Percentiles rank a stretch among this genome's conserved stretches.
Evolutionary conservation across 1,284 basidiomycete species (phyloP).

Genomic region (Anthracocystis panici-leucophaei): DNA sequence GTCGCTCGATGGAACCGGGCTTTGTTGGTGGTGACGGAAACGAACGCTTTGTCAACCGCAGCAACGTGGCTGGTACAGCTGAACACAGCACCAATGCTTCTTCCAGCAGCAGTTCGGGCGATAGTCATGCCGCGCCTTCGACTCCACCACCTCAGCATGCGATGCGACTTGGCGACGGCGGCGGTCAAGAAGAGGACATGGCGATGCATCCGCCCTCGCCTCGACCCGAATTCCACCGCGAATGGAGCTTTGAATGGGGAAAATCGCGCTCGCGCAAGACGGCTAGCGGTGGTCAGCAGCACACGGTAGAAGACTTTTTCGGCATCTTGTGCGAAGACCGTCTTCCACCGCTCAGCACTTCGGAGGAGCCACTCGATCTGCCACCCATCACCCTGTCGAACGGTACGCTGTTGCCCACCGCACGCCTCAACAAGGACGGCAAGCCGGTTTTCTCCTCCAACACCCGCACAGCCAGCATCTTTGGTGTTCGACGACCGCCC

Average conservation of each 20-base stretch:
- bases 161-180: neutral
- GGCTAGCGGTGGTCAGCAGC: constrained; percentile 5
- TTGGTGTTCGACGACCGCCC: constrained; percentile 44
- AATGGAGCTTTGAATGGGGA: constrained; percentile 60
- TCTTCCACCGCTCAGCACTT: constrained; percentile 51
- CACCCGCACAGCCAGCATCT: constrained; percentile 27
- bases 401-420: constrained; percentile 28
- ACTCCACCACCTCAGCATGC: constrained; percentile 34
- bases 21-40: neutral
- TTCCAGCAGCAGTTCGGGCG: constrained; percentile 41
- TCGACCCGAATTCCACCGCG: constrained; percentile 60
- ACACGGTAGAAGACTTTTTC: constrained; percentile 62
- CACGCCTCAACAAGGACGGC: constrained; percentile 35
- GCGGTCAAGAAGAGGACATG: neutral
- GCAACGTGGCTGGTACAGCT: neutral
- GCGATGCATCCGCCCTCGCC: constrained; percentile 27
- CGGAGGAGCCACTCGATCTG: constrained; percentile 55
- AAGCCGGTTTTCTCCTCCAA: constrained; percentile 11
- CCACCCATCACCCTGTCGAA: constrained; percentile 56
- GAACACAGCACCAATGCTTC: constrained; percentile 36
- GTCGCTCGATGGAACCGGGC: constrained; percentile 10
- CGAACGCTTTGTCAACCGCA: neutral
- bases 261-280: constrained; percentile 21
- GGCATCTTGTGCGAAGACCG: constrained; percentile 51
- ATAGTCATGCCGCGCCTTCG: constrained; percentile 44